phyloP scores from a whole-genome alignment of 345 rosid species.

The Eucalyptus lansdowneana region DNA sequence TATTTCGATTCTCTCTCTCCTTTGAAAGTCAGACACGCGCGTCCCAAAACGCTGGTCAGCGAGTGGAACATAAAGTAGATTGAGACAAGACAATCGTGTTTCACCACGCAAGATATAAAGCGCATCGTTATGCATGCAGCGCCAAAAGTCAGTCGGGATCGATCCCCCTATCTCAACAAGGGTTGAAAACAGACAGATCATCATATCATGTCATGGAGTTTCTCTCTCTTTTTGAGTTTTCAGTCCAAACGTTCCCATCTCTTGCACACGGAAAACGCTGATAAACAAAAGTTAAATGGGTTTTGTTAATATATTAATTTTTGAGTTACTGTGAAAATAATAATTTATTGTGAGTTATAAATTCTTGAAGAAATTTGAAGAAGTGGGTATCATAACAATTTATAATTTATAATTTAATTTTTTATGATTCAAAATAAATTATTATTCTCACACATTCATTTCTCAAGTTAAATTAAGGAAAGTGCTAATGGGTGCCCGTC shows the following conservation, averaged over 20 bases:
- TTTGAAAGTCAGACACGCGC: no score
- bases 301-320: no score
- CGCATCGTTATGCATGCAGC: neutral
- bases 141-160: neutral
- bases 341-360: accelerated
- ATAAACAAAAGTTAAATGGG: no score
- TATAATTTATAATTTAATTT: no score
- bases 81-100: accelerated
- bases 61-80: neutral
- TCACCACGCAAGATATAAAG: neutral
- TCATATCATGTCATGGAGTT: no score
- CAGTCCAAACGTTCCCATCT: neutral
- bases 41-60: neutral
- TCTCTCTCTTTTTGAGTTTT: no score
- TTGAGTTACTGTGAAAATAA: accelerated
- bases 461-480: neutral
- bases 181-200: neutral
- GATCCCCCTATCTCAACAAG: neutral
- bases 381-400: accelerated
- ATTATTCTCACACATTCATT: no score
- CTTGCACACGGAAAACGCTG: neutral
- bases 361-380: accelerated
- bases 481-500: neutral
- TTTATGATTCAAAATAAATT: no score
- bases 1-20: neutral